phyloP scores from a whole-genome alignment of 306 rosid species.

The Vigna angularis region DNA sequence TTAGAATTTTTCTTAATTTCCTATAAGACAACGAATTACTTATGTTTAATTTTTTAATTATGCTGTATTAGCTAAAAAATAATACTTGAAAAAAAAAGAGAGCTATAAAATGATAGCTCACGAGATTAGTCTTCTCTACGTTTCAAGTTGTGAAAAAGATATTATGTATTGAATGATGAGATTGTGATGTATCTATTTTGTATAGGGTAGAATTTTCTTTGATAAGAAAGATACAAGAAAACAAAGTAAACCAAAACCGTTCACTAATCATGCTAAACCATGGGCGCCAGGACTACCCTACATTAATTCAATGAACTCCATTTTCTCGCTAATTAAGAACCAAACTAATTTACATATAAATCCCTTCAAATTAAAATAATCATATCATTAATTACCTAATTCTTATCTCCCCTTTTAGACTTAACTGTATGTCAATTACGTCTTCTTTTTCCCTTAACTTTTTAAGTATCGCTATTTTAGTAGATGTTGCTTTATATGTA shows the following conservation, averaged over 20 bases:
- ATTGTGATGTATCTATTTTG: not conserved
- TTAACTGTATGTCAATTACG: too few relatives aligned
- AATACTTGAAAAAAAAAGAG: too few relatives aligned
- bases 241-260: slow-evolving; percentile 19
- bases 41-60: not conserved
- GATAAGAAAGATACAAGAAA: slow-evolving; percentile 10
- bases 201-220: slow-evolving; percentile 25
- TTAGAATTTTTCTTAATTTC: not conserved
- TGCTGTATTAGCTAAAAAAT: too few relatives aligned
- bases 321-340: not conserved
- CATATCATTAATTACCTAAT: too few relatives aligned
- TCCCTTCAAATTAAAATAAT: not conserved
- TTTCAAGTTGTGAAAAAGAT: slow-evolving; percentile 12
- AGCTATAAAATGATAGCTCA: too few relatives aligned
- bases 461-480: too few relatives aligned
- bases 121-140: too few relatives aligned
- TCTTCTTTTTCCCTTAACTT: too few relatives aligned
- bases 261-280: slow-evolving; percentile 7
- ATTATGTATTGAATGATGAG: slow-evolving; percentile 7
- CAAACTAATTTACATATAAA: not conserved
- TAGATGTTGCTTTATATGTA: too few relatives aligned
- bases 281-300: slow-evolving; percentile 9
- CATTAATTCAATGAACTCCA: not conserved
- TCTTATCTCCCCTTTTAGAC: too few relatives aligned
- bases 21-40: not conserved